Base-by-base conservation (phyloP, 768 basidiomycete genomes). In the Leccinum ochraceum region DNA sequence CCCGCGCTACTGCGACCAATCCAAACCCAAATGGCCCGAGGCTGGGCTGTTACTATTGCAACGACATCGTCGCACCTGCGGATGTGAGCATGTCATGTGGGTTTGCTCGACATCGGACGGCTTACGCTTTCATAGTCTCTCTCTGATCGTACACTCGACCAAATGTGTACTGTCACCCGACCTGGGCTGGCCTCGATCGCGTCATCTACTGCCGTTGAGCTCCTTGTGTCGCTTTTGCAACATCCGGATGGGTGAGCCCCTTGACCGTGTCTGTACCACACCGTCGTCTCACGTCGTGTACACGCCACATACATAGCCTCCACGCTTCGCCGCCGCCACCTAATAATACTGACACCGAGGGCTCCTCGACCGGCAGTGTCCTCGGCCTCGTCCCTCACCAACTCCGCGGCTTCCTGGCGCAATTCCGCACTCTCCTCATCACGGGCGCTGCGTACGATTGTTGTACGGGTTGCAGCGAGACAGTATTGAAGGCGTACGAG, bases 101-200 rank as follows among this genome's bases (percentile, higher is more conserved):
- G 16, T 22, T 4, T 22, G 17, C 4, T 2, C 9, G 13, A 44
- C 16, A 1, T 22, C 14, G 54, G 20, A 20, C 26, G 13, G 4
- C 20, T 32, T 5, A 51, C 51, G 2, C 14, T 16, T 13, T 20
- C 1, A 6, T 61, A 83, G 87, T 86, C 85, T 3, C 74, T 90
- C 48, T 90, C 91, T 1, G 96, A 98, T 71, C 83, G 95, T 46
- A 96, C 95, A 4, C 83, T 98, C 14, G 97, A 98, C 73, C 96
- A 98, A 73, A 98, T 98, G 96, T 99, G 97, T 71, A 98, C 97
- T 1, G 97, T 99, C 32, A 98, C 96, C 0, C 80, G 97, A 22
- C 97, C 97, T 0, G 96, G 96, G 0, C 81, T 98, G 2, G 97
- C 96, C 0, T 86, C 94, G 0, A 94, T 98, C 55, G 97, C 97